Conservation (phyloP, 352 stramenopile species). For the Phytophthora pistaciae region DNA sequence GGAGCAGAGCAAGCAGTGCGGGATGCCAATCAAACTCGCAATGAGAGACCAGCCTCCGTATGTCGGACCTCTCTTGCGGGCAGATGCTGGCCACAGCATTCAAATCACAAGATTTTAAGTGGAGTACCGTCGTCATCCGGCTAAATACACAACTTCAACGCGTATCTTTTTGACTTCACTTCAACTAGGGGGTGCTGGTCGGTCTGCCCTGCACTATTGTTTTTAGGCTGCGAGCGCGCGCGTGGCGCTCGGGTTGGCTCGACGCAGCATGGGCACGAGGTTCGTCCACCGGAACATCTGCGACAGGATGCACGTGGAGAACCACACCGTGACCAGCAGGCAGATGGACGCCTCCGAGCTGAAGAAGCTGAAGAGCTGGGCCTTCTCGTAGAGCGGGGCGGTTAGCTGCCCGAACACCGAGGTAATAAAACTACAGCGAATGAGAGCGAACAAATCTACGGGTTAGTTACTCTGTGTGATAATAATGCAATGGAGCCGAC, state of each 20-base stretch:
- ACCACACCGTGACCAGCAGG: slow-evolving; percentile 88
- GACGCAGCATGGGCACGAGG: slow-evolving; percentile 76
- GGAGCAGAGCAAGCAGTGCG: background rate
- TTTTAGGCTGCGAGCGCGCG: slow-evolving; percentile 49
- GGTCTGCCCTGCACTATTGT: background rate
- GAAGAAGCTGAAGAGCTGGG: slow-evolving; percentile 87
- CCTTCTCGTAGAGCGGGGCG: slow-evolving; percentile 84
- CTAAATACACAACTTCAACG: slow-evolving; percentile 21
- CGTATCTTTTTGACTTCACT: slow-evolving; percentile 2
- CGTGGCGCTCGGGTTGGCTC: slow-evolving; percentile 43
- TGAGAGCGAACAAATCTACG: background rate
- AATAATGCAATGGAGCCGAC: slow-evolving; percentile 9
- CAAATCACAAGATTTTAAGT: slow-evolving; percentile 4
- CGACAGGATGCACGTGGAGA: slow-evolving; percentile 90
- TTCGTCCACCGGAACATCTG: slow-evolving; percentile 89
- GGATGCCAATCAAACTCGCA: slow-evolving; percentile 16
- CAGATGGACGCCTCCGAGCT: slow-evolving; percentile 86
- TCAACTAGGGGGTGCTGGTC: slow-evolving; percentile 16
- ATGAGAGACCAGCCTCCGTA: background rate
- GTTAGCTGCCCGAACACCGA: slow-evolving; percentile 90
- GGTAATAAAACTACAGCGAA: slow-evolving; percentile 74
- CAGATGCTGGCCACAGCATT: slow-evolving; percentile 2
- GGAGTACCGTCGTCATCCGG: slow-evolving; percentile 1
- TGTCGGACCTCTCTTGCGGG: slow-evolving; percentile 8
- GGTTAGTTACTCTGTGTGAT: background rate